phyloP scores from a whole-genome alignment of 176 grass and related monocot genomes.

The Musa beccarii region DNA sequence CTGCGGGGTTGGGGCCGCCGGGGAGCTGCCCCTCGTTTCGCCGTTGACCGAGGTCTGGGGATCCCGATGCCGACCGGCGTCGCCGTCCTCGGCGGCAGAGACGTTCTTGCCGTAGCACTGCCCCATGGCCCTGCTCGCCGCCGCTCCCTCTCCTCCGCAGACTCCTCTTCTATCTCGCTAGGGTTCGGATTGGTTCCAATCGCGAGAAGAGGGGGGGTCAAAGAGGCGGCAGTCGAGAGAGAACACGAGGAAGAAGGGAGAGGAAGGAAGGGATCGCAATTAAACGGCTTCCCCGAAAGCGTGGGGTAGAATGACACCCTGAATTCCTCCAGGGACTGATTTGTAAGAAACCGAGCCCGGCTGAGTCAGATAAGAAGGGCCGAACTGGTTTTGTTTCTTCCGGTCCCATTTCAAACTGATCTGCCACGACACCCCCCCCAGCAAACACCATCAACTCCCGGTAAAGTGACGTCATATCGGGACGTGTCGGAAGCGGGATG shows the following conservation, averaged over 20 bases:
- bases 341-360: not conserved
- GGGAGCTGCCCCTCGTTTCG: not conserved
- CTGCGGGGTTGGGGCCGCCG: conserved; percentile 15
- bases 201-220: not conserved
- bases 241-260: not conserved
- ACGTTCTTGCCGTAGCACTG: conserved; percentile 88
- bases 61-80: not conserved
- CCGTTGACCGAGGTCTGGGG: conserved; percentile 33
- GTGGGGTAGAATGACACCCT: not conserved
- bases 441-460: not conserved
- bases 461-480: too few species aligned
- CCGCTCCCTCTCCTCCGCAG: not conserved
- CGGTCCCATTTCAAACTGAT: not conserved
- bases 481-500: not conserved
- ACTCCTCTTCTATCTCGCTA: not conserved
- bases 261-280: not conserved
- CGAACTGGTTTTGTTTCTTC: not conserved
- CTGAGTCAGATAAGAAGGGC: not conserved
- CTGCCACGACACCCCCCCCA: not conserved
- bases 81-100: conserved; percentile 29
- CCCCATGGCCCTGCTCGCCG: conserved; percentile 37
- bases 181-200: not conserved
- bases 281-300: not conserved
- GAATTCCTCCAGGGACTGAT: not conserved
- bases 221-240: not conserved